Conservation (phyloP, 257 asterid genomes). For the Solanum rostratum region DNA sequence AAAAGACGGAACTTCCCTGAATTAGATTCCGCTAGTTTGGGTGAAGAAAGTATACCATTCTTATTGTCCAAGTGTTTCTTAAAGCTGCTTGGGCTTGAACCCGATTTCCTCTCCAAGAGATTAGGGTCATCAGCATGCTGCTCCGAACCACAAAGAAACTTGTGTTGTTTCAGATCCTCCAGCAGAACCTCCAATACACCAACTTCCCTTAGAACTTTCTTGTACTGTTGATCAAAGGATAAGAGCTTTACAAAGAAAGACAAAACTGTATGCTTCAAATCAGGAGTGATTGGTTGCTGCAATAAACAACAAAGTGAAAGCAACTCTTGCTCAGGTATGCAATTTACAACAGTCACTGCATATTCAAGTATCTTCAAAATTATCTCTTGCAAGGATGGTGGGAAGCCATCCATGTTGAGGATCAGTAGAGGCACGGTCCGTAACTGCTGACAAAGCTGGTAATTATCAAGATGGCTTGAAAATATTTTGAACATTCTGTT, state of each 20-base stretch:
- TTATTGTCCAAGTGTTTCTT: constrained; percentile 69
- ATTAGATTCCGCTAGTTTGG: constrained; percentile 77
- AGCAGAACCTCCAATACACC: constrained; percentile 93
- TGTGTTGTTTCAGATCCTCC: constrained; percentile 94
- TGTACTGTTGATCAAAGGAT: constrained; percentile 96
- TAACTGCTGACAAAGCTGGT: constrained; percentile 85
- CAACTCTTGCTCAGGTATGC: constrained; percentile 94
- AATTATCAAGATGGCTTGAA: constrained; percentile 92
- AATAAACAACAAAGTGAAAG: constrained; percentile 92
- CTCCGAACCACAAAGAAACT: constrained; percentile 62
- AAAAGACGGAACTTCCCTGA: constrained; percentile 72
- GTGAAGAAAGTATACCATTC: constrained; percentile 89
- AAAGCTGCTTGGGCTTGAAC: constrained; percentile 70
- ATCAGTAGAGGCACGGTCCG: constrained; percentile 94
- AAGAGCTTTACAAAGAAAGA: constrained; percentile 88
- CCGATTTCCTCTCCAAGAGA: constrained; percentile 50
- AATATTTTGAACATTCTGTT: constrained; percentile 89
- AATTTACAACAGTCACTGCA: constrained; percentile 92
- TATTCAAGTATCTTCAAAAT: constrained; percentile 95
- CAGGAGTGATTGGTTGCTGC: constrained; percentile 84
- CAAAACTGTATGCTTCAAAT: constrained; percentile 68
- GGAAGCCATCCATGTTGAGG: constrained; percentile 93
- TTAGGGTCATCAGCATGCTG: constrained; percentile 36
- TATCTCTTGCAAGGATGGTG: constrained; percentile 75
- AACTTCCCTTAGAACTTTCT: constrained; percentile 89